phyloP scores from a whole-genome alignment of 495 filamentous ascomycete genomes.

The Staphylotrichum longicolle region DNA sequence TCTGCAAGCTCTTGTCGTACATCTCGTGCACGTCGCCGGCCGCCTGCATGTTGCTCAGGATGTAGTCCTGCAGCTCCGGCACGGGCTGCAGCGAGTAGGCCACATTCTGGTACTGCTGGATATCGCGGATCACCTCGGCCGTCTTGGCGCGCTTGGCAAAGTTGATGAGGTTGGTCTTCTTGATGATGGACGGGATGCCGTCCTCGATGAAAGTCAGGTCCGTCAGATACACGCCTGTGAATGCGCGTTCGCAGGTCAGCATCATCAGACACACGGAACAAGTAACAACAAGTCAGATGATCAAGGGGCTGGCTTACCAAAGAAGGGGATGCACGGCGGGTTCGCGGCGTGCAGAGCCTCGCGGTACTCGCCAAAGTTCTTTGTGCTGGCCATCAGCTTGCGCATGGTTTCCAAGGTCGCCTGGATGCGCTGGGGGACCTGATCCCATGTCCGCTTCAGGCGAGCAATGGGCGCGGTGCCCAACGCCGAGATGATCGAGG shows the following conservation, averaged over 20 bases:
- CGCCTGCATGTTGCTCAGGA: constrained; percentile 87
- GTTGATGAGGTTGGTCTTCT: constrained; percentile 94
- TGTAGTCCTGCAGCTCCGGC: constrained; percentile 92
- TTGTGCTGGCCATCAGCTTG: constrained; percentile 91
- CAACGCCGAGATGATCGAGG: constrained; percentile 96
- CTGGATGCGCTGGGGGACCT: constrained; percentile 80
- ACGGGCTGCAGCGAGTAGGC: constrained; percentile 88
- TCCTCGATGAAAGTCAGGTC: constrained; percentile 99
- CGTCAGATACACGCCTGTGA: constrained; percentile 86
- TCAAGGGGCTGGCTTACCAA: constrained; percentile 60
- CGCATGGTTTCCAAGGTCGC: constrained; percentile 84
- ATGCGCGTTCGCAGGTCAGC: constrained; percentile 8
- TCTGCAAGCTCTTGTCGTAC: constrained; percentile 90
- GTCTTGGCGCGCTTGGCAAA: constrained; percentile 98
- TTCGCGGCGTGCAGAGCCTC: constrained; percentile 89
- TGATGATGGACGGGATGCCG: constrained; percentile 91
- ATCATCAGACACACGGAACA: constrained; percentile 13
- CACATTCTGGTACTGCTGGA: constrained; percentile 97
- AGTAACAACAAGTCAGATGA: neutral
- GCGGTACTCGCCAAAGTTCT: constrained; percentile 96
- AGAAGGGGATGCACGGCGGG: constrained; percentile 97
- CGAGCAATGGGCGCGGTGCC: constrained; percentile 93
- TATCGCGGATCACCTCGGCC: constrained; percentile 95
- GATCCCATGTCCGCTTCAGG: constrained; percentile 89
- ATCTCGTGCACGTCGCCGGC: constrained; percentile 95